Evolutionary conservation across 371 early-diverging fungal species (phyloP), one percentile per base, ranked within the genome.

Genomic region (Mucor lusitanicus): DNA sequence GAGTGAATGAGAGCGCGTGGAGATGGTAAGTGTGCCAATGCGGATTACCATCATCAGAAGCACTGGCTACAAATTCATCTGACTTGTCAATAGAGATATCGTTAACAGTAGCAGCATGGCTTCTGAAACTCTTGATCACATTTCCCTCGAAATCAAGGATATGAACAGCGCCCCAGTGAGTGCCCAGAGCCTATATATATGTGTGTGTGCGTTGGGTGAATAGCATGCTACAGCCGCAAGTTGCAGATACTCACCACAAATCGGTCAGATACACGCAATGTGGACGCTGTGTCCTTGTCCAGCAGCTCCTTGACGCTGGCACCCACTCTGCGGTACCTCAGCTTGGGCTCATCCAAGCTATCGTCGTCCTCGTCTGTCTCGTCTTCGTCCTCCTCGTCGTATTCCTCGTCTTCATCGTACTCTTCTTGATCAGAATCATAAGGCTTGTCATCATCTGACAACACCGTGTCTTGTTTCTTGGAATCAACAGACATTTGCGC

Each of bases 171-270:
- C 99, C 98, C 88, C 95, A 92, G 71, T 98, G 96, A 7, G 98
- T 98, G 30, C 98, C 98, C n/a, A 97, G 77, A 17, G 90, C 94
- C 95, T 93, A 71, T n/a, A n/a, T n/a, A n/a, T n/a, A n/a, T n/a
- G n/a, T n/a, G n/a, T n/a, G 30, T 35, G 8, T 33, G 60, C 35
- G 48, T 57, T 27, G 42, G 57, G 11, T 19, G 23, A 17, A 54
- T 40, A 54, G 21, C 39, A 39, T 3, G 3, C 23, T 25, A 8
- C 9, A 23, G 12, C 12, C 0, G 23, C 12, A 12, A 9, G 3
- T 23, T 8, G 9, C 21, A 19, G 9, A 50, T 21, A 46, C 78
- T 53, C 70, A 95, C 95, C 79, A 97, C 77, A 78, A 96, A 96
- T 60, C 91, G 82, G 61, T 93, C 92, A 6, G 94, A 88, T 0